These are phyloP conservation scores for Russula emetica DNA, from an alignment of 768 basidiomycete species.

Conservation along the genomic window DNA sequence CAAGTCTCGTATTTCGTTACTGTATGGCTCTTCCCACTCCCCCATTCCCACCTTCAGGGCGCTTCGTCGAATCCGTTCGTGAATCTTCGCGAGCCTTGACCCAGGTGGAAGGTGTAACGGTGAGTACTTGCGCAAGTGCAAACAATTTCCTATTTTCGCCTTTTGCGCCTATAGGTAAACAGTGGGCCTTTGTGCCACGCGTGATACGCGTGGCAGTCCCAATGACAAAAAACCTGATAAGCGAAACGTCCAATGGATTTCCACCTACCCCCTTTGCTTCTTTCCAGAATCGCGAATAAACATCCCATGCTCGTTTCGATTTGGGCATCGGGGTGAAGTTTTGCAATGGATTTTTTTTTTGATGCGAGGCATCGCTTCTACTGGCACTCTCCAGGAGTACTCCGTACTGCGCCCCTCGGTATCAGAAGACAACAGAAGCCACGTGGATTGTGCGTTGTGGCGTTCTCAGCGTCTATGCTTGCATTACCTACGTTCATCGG, in stretches of 20 bases:
- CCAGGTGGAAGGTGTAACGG: constrained; percentile 46
- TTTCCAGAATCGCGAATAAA: background rate
- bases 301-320: background rate
- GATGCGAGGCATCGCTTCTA: constrained; percentile 4
- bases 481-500: background rate
- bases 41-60: constrained; percentile 44
- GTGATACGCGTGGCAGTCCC: background rate
- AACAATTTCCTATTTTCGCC: constrained; percentile 1
- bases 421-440: constrained; percentile 5
- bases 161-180: background rate
- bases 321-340: constrained; percentile 3
- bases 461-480: constrained; percentile 13
- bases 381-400: background rate
- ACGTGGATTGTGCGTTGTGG: constrained; percentile 3
- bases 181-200: background rate
- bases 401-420: background rate
- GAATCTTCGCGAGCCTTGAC: constrained; percentile 49
- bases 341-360: background rate
- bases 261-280: background rate
- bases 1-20: background rate
- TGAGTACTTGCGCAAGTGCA: constrained; percentile 35
- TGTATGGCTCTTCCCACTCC: constrained; percentile 20
- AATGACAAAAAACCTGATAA: background rate
- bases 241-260: background rate
- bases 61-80: constrained; percentile 50